Evolutionary conservation across 306 rosid genomes (phyloP), one percentile per base, ranked within the genome.

Genomic region (Rubus idaeus): DNA sequence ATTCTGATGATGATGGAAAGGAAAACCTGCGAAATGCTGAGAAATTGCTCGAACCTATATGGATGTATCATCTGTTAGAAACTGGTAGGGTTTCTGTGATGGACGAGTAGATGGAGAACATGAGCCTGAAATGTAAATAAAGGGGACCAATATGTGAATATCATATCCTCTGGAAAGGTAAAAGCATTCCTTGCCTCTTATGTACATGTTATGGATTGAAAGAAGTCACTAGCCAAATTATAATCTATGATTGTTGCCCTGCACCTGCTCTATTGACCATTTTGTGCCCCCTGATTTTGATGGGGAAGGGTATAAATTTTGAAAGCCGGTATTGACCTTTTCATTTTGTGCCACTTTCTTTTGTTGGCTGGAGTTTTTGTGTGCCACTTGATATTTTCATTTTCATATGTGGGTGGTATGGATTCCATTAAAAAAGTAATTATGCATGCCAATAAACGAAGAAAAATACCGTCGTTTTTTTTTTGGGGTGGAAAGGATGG

Each of bases 1-100:
- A 83, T 40, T 69, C 61, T 68, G 72, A 84, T 16, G 91, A 83
- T 50, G 95, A 90, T 77, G 88, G 70, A 76, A 84, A 73, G 42
- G 79, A 78, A 70, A 83, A 87, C 57, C 78, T 95, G 65, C 82
- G 21, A 39, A 47, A 40, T 44, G 87, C 90, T 13, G 89, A 78
- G 82, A 82, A 78, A 42, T 83, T 89, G 91, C 90, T 95, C 75
- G 91, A 90, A 76, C 98, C 97, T 60, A 75, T 90, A 68, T 92
- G 98, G 98, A 82, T 85, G 87, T 81, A 94, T 81, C 98, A 94
- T 83, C 57, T 89, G 18, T 90, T 80, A 51, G 95, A 92, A 88
- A 92, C 93, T 65, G 93, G 97, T 73, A 87, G 70, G 77, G 82
- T 95, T 68, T 74, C 81, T 64, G 78, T 72, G 89, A 68, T 85